Evolutionary conservation across 768 basidiomycete species (phyloP).

Genomic region (Hygrophorus pudorinus): DNA sequence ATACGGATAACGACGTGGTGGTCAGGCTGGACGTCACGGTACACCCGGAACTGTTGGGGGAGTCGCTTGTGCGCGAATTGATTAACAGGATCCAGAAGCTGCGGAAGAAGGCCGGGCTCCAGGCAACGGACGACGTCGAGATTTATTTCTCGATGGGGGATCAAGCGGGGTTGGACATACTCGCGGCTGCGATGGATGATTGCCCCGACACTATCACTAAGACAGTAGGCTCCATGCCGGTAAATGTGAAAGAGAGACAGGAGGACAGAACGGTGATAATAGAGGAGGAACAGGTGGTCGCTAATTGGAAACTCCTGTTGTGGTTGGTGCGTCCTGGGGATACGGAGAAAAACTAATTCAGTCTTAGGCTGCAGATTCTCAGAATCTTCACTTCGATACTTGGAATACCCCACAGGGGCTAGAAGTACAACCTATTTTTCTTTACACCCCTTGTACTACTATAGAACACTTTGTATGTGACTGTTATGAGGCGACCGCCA

Average conservation of each 20-base stretch:
- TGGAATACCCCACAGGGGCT: too few relatives aligned
- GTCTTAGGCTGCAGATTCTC: too few relatives aligned
- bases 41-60: conserved; percentile 76
- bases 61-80: conserved; percentile 85
- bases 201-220: conserved; percentile 62
- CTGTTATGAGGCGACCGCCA: too few relatives aligned
- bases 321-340: conserved; percentile 42
- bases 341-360: too few relatives aligned
- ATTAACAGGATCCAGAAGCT: conserved; percentile 92
- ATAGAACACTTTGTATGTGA: too few relatives aligned
- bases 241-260: conserved; percentile 43
- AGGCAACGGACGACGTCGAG: conserved; percentile 89
- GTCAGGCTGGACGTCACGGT: conserved; percentile 84
- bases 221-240: conserved; percentile 66
- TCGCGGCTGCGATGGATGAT: conserved; percentile 45
- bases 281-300: conserved; percentile 83
- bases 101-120: conserved; percentile 90
- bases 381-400: too few relatives aligned
- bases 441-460: too few relatives aligned
- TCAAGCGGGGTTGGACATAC: conserved; percentile 53
- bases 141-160: conserved; percentile 78
- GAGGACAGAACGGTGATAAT: conserved; percentile 45
- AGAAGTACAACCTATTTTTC: too few relatives aligned
- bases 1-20: conserved; percentile 93
- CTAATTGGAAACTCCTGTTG: conserved; percentile 67